Conservation (phyloP, 305 asterid species). For the Plantago lanceolata region DNA sequence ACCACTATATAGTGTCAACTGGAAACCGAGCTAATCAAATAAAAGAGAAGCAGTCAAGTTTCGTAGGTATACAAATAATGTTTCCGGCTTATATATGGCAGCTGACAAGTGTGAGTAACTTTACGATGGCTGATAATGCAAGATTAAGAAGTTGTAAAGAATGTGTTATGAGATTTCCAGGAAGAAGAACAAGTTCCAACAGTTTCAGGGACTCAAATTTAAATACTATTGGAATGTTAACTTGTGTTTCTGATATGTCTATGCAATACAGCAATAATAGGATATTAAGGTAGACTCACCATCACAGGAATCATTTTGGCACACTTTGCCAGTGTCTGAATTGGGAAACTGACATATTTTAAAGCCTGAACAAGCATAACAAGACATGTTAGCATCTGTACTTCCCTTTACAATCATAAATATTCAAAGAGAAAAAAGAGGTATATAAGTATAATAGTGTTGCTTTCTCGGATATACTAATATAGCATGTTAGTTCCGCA, state of each 20-base stretch:
- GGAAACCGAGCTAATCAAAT: neutral
- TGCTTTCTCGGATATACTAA: neutral
- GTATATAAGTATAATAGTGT: conserved; percentile 6
- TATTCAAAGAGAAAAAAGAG: conserved; percentile 3
- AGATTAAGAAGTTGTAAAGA: neutral
- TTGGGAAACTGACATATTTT: conserved; percentile 95
- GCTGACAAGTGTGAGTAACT: neutral
- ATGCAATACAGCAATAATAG: conserved; percentile 17
- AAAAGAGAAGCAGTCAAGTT: neutral
- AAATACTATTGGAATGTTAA: conserved; percentile 1
- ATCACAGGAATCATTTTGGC: conserved; percentile 99
- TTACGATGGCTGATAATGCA: too few relatives aligned
- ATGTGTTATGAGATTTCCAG: neutral
- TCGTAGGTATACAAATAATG: neutral
- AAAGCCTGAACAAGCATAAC: conserved; percentile 68
- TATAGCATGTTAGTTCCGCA: conserved; percentile 9
- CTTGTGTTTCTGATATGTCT: conserved; percentile 11
- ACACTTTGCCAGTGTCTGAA: conserved; percentile 97
- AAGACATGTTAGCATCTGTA: conserved; percentile 15
- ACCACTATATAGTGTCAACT: neutral
- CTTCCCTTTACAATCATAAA: conserved; percentile 18
- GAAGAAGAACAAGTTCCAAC: neutral
- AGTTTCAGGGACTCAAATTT: neutral
- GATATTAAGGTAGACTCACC: conserved; percentile 53
- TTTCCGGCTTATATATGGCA: neutral